Evolutionary conservation across 306 rosid species (phyloP), one percentile per base, ranked within the genome.

Genomic region (Sicyos baderoa): DNA sequence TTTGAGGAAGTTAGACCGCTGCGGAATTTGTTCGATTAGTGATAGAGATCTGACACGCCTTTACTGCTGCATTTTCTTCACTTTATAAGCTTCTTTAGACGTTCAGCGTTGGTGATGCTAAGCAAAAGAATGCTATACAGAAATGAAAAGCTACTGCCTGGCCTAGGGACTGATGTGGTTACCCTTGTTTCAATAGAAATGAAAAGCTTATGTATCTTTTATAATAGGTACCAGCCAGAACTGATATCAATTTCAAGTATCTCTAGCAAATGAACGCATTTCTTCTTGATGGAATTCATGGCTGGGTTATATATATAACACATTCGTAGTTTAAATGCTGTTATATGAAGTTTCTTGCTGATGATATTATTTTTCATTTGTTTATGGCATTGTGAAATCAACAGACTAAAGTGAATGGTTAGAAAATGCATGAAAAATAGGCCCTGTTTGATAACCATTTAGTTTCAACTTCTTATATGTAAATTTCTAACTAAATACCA

Each of bases 1-100:
- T 64, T 64, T 11, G 70, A 37, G 70, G 18, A 42, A 40, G 35
- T 19, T 44, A 64, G 70, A 42, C 70, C 16, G 6, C n/a, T 8
- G 8, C 21, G 21, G 53, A 64, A 64, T 64, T 56, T 56, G 62
- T 56, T 11, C 37, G n/a, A 22, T 15, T 55, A 56, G 15, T 11
- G 27, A 22, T 23, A 16, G n/a, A 56, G 37, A 55, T 56, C 7
- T 8, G 35, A 21, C 14, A 55, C 7, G 32, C 16, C 25, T 12
- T 55, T 55, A 16, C 32, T 22, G 61, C 61, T 55, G 62, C 37
- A 16, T 23, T 55, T 55, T 11, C 62, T 56, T 13, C 62, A 12
- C n/a, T 56, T 55, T 56, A 12, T 56, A 5, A 56, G 37, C 37
- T 54, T 54, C 60, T 54, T 54, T 55, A 19, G 61, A 55, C 25